phyloP scores from a whole-genome alignment of 2,329 filamentous ascomycete genomes.

The Aspergillus sp. region DNA sequence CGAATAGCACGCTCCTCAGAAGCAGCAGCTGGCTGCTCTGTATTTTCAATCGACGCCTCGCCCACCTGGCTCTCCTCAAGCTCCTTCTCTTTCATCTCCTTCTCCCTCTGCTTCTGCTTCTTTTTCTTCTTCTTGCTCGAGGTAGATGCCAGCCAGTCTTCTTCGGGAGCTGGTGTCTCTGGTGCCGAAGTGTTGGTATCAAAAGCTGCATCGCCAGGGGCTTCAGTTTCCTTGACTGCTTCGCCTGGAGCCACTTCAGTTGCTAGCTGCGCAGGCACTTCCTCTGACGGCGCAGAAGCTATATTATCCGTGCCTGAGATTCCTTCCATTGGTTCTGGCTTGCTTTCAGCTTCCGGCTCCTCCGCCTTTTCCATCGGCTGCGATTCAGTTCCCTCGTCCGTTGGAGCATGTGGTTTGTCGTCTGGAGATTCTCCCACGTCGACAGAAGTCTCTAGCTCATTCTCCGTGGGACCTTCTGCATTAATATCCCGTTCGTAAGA shows the following conservation, averaged over 20 bases:
- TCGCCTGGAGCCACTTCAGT: constrained; percentile 2
- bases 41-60: constrained; percentile 7
- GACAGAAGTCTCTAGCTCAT: constrained; percentile 2
- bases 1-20: no score
- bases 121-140: constrained; percentile 13
- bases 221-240: no score
- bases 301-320: constrained; percentile 1
- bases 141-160: constrained; percentile 5
- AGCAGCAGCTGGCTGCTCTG: constrained; percentile 6
- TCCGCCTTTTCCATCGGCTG: not conserved
- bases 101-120: constrained; percentile 9
- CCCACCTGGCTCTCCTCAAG: constrained; percentile 1
- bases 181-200: not conserved
- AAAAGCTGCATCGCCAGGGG: not conserved
- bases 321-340: constrained; percentile 1
- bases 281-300: not conserved
- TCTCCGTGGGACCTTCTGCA: not conserved
- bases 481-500: constrained; percentile 1
- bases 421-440: constrained; percentile 3
- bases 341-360: not conserved
- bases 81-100: constrained; percentile 4
- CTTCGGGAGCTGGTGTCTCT: constrained; percentile 9
- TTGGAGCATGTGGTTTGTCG: not conserved
- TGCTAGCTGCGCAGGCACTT: constrained; percentile 2
- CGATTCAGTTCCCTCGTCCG: not conserved